These are phyloP conservation scores for Tuber borchii DNA, from an alignment of 495 filamentous ascomycete species.

Conservation along the genomic window DNA sequence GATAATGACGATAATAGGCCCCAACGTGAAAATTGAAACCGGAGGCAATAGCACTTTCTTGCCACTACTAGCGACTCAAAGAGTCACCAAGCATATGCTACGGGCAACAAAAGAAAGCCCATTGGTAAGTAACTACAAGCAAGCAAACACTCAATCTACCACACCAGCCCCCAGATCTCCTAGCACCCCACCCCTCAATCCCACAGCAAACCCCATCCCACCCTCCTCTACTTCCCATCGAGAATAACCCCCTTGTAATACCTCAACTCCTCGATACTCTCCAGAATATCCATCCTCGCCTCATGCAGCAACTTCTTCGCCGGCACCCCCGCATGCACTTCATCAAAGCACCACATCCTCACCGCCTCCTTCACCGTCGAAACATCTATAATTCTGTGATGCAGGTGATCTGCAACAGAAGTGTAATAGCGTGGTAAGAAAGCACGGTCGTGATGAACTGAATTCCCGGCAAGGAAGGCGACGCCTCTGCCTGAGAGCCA, in stretches of 20 bases:
- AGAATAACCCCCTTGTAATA: conserved; percentile 70
- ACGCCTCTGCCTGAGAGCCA: conserved; percentile 57
- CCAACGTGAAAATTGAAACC: no score
- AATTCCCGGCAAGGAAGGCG: conserved; percentile 82
- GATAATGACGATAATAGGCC: no score
- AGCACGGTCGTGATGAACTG: conserved; percentile 78
- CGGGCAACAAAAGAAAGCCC: no score
- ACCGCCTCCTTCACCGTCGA: conserved; percentile 85
- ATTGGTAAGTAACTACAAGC: no score
- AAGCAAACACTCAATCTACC: no score
- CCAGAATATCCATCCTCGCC: conserved; percentile 81
- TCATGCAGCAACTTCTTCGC: conserved; percentile 70
- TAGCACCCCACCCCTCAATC: no score
- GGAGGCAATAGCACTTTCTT: no score
- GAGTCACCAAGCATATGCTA: no score
- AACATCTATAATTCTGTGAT: conserved; percentile 87
- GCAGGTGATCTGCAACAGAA: conserved; percentile 63
- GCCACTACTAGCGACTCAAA: no score
- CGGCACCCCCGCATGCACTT: conserved; percentile 56
- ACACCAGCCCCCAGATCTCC: no score
- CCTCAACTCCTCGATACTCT: conserved; percentile 84
- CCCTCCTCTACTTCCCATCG: conserved; percentile 37
- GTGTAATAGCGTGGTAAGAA: conserved; percentile 71
- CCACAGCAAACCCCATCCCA: no score
- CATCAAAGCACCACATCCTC: conserved; percentile 65